Percentiles rank a stretch among this genome's conserved stretches.
Evolutionary conservation across 108 stramenopile species (phyloP).

Genomic region (Stephanodiscus triporus): DNA sequence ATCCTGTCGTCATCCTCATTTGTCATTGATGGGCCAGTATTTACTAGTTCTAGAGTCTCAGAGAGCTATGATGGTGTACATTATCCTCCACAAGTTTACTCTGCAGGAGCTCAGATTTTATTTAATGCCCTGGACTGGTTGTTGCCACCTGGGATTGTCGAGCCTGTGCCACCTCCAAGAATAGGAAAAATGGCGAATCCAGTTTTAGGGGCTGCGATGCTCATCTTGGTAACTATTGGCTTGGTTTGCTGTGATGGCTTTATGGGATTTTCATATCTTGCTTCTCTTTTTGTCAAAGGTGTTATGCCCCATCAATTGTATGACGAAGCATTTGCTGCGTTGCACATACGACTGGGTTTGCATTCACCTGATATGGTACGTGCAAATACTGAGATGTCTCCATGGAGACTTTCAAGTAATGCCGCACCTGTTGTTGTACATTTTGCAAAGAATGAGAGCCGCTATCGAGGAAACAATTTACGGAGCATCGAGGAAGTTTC

Average conservation of each 20-base stretch:
- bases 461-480: not conserved
- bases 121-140: constrained; percentile 87
- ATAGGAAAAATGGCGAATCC: constrained; percentile 82
- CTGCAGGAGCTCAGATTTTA: constrained; percentile 84
- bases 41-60: constrained; percentile 61
- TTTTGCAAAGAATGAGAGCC: not conserved
- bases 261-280: constrained; percentile 82
- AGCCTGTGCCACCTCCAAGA: constrained; percentile 37
- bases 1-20: constrained; percentile 62
- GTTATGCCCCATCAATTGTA: constrained; percentile 59
- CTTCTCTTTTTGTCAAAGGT: constrained; percentile 69
- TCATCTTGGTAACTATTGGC: constrained; percentile 63
- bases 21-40: constrained; percentile 76
- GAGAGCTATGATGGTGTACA: constrained; percentile 91
- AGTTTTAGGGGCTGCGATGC: constrained; percentile 63
- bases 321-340: constrained; percentile 62
- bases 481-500: not conserved
- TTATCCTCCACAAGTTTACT: constrained; percentile 81
- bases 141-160: constrained; percentile 40
- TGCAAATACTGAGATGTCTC: not conserved
- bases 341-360: not conserved
- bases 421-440: not conserved
- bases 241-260: constrained; percentile 80
- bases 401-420: not conserved
- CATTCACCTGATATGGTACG: not conserved